Percentiles rank a stretch among this genome's conserved stretches.
Evolutionary conservation across 495 filamentous ascomycete species (phyloP).

Genomic region (Penicillium angulare): DNA sequence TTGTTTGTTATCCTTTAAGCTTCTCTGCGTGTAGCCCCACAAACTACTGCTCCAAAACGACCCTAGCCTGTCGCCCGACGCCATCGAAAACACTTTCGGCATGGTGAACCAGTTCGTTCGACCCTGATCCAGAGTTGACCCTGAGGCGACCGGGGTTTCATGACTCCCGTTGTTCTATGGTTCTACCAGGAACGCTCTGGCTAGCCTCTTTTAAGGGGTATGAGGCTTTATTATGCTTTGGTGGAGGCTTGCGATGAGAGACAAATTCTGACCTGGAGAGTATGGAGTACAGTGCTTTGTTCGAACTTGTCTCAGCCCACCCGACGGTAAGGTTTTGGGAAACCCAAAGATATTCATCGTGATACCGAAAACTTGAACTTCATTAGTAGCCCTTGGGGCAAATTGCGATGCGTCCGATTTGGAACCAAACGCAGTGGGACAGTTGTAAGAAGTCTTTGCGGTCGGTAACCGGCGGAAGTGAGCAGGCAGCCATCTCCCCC

Average conservation of each 20-base stretch:
- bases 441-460: constrained; percentile 3
- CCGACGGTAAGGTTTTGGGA: neutral
- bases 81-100: neutral
- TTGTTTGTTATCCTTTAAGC: constrained; percentile 14
- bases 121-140: constrained; percentile 1
- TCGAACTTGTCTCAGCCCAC: constrained; percentile 11
- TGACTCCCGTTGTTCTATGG: neutral
- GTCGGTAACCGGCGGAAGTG: neutral
- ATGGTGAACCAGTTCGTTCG: constrained; percentile 23
- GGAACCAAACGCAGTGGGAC: constrained; percentile 14
- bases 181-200: neutral
- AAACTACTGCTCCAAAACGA: constrained; percentile 14
- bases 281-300: constrained; percentile 14
- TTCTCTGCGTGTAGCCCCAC: constrained; percentile 8
- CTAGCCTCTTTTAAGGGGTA: too few relatives aligned
- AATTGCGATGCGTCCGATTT: constrained; percentile 16
- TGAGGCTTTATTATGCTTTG: neutral
- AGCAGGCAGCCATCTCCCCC: neutral
- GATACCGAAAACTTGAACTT: neutral
- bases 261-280: constrained; percentile 8
- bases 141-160: constrained; percentile 27
- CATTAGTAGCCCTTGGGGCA: neutral
- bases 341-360: neutral
- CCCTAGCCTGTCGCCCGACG: constrained; percentile 11
- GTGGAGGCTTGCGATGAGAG: neutral